These are phyloP conservation scores for Macrolepiota albuminosa DNA, from an alignment of 768 basidiomycete species.

Conservation along the genomic window DNA sequence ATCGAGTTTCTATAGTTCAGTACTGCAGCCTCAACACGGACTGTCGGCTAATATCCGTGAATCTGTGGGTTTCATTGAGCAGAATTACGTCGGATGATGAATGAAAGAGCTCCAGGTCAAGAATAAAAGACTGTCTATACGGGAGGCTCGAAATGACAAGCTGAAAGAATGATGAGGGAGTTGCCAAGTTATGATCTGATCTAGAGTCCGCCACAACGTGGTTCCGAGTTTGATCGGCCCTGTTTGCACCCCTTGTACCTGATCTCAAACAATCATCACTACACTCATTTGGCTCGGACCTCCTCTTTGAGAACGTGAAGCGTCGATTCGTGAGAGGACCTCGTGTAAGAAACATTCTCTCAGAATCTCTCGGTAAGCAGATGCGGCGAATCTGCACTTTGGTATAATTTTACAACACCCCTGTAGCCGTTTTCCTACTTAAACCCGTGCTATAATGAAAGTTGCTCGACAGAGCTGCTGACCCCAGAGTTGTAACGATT, in stretches of 20 bases:
- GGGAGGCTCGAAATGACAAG: neutral
- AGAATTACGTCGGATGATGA: neutral
- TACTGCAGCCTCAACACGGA: neutral
- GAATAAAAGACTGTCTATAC: neutral
- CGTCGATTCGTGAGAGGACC: conserved; percentile 6
- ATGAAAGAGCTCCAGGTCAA: neutral
- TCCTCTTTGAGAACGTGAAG: conserved; percentile 9
- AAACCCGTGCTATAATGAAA: conserved; percentile 15
- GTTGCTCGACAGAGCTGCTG: conserved; percentile 3
- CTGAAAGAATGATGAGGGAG: conserved; percentile 3
- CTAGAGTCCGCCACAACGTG: conserved; percentile 11
- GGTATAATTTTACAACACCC: conserved; percentile 13
- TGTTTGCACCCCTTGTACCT: conserved; percentile 15
- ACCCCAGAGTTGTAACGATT: neutral
- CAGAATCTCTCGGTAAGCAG: conserved; percentile 16
- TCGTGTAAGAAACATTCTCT: conserved; percentile 8
- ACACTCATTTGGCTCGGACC: conserved; percentile 8
- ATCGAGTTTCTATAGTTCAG: neutral
- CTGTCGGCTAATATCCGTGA: neutral
- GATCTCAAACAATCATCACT: conserved; percentile 5
- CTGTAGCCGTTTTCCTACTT: conserved; percentile 16
- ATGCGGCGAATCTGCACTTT: conserved; percentile 9
- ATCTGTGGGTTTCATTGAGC: neutral
- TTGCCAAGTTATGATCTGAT: neutral
- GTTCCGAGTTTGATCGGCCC: conserved; percentile 1